These are phyloP conservation scores for Agrocybe praecox DNA, from an alignment of 768 basidiomycete genomes.

Conservation along the genomic window DNA sequence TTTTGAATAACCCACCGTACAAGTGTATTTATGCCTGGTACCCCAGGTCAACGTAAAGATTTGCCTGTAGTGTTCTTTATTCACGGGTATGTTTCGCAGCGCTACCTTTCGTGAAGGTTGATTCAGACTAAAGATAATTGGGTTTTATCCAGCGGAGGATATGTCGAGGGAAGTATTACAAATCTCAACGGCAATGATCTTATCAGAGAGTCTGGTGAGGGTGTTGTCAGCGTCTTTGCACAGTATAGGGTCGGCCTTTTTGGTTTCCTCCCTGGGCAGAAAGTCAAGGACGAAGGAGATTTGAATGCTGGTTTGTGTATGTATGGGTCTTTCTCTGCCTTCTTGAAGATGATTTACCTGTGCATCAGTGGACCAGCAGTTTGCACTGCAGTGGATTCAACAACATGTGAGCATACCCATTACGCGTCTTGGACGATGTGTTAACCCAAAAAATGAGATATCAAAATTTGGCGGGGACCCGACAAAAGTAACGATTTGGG, in stretches of 20 bases:
- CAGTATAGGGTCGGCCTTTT: conserved; percentile 48
- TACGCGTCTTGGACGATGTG: not conserved
- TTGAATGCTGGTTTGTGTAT: conserved; percentile 52
- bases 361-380: conserved; percentile 42
- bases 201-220: conserved; percentile 33
- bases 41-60: conserved; percentile 20
- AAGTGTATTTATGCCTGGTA: conserved; percentile 39
- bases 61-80: conserved; percentile 47
- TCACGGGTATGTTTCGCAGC: conserved; percentile 32
- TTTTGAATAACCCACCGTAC: not conserved
- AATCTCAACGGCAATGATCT: conserved; percentile 36
- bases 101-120: not conserved
- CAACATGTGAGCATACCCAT: conserved; percentile 28
- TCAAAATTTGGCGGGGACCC: conserved; percentile 43
- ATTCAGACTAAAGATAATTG: not conserved
- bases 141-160: conserved; percentile 29
- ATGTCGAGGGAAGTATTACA: conserved; percentile 30
- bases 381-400: conserved; percentile 45
- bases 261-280: conserved; percentile 46
- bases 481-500: conserved; percentile 42
- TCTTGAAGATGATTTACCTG: not conserved
- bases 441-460: conserved; percentile 26
- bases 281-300: conserved; percentile 42
- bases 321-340: conserved; percentile 14
- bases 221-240: conserved; percentile 37